Conservation (phyloP, 2,329 filamentous ascomycete genomes). For the Xylariales sp. region DNA sequence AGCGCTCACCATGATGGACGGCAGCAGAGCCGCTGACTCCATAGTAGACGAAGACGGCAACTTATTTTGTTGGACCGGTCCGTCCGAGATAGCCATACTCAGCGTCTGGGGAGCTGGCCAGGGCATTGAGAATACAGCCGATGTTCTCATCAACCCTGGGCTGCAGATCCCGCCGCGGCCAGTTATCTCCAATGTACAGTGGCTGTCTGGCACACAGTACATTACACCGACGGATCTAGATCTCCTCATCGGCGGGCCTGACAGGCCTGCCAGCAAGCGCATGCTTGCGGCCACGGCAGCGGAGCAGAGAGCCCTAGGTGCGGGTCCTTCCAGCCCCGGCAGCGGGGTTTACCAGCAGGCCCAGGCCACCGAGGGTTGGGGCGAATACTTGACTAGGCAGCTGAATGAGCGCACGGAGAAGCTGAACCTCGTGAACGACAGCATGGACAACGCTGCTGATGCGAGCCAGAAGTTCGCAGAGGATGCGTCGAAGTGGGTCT, state of each 20-base stretch:
- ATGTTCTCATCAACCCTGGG: constrained; percentile 75
- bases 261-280: constrained; percentile 81
- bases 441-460: constrained; percentile 76
- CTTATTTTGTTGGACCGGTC: constrained; percentile 82
- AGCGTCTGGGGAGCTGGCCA: constrained; percentile 78
- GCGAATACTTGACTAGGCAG: constrained; percentile 79
- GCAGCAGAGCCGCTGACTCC: constrained; percentile 64
- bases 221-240: constrained; percentile 85
- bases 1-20: constrained; percentile 67
- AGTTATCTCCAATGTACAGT: constrained; percentile 92
- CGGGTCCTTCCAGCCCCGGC: constrained; percentile 25
- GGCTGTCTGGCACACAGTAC: constrained; percentile 93
- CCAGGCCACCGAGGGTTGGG: constrained; percentile 56
- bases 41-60: constrained; percentile 75
- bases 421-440: constrained; percentile 76
- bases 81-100: constrained; percentile 79
- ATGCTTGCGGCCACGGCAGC: constrained; percentile 77
- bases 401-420: constrained; percentile 89
- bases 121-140: constrained; percentile 56
- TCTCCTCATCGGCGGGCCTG: constrained; percentile 81
- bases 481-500: constrained; percentile 83
- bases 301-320: constrained; percentile 60
- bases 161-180: constrained; percentile 73
- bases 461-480: constrained; percentile 80
- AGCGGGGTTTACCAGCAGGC: constrained; percentile 29